Evolutionary conservation across 176 grass and related monocot genomes (phyloP), one percentile per base, ranked within the genome.

Genomic region (Poa annua): DNA sequence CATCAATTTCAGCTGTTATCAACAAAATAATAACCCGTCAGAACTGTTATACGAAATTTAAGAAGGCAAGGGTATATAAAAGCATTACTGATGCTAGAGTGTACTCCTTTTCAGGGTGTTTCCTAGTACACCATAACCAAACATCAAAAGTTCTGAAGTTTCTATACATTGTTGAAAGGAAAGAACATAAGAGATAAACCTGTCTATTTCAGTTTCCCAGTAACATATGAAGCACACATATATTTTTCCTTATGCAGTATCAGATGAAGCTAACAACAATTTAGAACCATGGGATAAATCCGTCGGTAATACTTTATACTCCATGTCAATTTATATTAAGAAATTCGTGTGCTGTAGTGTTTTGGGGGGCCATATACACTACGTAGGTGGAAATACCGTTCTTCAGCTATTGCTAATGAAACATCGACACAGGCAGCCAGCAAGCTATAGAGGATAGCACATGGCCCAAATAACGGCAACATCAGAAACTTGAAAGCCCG

Each of bases 1-100:
- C 86, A 86, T 88, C 71, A 56, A 11, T 81, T 81, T 57, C 78
- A 29, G 79, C 69, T 86, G 77, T 80, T 80, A 33, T 60, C 49
- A 54, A 87, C 61, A 75, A 54, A 78, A 83, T 15, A 70, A 13
- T 24, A 74, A 83, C 57, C 50, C 64, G 25, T 73, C 22, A 86
- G 7, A 32, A 17, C 14, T 36, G 5, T 41, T 66, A 4, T 4
- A 74, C 4, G 3, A 59, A 59, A 45, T 50, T 74, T 11, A 79
- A 66, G 4, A 22, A 78, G 48, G 42, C 66, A 7, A 74, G 44
- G 44, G 44, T 59, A 38, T 22, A 66, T 66, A 32, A 50, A 48
- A 47, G 60, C 6, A 76, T 14, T 41, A 63, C 52, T 39, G 14
- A 74, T 51, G 2, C 33, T 52, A 51, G 44, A 11, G 14, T 38